Evolutionary conservation across 2,329 filamentous ascomycete species (phyloP).

Genomic region (Aspergillus sergii): DNA sequence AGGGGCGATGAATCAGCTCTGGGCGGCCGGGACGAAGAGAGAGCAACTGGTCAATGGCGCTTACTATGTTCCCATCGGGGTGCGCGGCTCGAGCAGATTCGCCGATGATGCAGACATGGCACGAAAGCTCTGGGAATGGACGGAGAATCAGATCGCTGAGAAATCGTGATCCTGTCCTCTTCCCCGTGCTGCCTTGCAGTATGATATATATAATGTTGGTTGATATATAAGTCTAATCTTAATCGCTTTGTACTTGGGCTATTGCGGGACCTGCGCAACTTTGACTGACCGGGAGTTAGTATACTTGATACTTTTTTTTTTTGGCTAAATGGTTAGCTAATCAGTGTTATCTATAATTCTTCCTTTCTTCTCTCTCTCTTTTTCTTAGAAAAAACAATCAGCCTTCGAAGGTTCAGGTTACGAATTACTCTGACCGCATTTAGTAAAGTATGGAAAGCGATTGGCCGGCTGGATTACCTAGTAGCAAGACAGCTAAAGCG

Average conservation of each 20-base stretch:
- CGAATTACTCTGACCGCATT: too few relatives aligned
- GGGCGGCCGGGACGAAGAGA: constrained; percentile 38
- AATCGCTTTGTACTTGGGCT: neutral
- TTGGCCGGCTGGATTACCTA: too few relatives aligned
- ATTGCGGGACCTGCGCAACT: neutral
- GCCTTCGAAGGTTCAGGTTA: neutral
- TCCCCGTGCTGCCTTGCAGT: neutral
- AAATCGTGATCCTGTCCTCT: constrained; percentile 3
- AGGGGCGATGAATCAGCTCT: constrained; percentile 47
- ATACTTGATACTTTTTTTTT: neutral
- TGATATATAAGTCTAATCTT: neutral
- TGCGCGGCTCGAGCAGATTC: constrained; percentile 30
- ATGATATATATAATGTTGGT: neutral
- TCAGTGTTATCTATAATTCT: neutral
- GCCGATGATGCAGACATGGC: constrained; percentile 37
- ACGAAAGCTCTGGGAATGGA: constrained; percentile 48
- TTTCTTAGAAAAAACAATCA: neutral
- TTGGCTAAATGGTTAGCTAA: neutral
- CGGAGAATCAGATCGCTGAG: constrained; percentile 38
- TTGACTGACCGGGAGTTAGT: neutral
- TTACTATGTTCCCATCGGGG: constrained; percentile 47
- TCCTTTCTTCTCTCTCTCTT: neutral
- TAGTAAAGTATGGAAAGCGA: too few relatives aligned
- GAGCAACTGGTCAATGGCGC: constrained; percentile 39
- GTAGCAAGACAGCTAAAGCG: too few relatives aligned